Evolutionary conservation across 2,329 filamentous ascomycete genomes (phyloP).

Genomic region (Magnaporthiopsis incrustans): DNA sequence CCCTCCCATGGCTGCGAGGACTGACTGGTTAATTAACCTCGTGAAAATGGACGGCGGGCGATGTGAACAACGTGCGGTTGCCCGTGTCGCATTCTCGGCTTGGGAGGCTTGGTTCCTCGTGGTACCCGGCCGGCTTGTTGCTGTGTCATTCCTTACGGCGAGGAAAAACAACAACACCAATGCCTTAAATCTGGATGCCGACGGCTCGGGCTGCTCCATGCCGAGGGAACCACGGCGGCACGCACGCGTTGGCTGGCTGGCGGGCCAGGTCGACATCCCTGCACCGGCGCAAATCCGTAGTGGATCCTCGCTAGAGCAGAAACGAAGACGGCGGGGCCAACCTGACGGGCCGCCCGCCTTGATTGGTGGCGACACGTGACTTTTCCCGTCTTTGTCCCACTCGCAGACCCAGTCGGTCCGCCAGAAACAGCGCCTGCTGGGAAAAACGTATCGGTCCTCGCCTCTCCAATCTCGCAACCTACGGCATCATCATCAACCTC

Average conservation of each 20-base stretch:
- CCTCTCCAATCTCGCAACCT: background rate
- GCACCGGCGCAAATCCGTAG: background rate
- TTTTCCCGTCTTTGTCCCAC: background rate
- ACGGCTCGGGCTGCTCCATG: background rate
- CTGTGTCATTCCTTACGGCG: background rate
- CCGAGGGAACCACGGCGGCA: background rate
- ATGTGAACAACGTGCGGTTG: background rate
- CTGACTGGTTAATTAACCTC: background rate
- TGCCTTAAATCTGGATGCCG: background rate
- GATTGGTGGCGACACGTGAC: background rate
- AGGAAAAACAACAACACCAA: background rate
- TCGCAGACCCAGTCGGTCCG: background rate
- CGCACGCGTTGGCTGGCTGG: background rate
- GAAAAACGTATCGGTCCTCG: background rate
- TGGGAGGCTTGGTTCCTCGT: too few species aligned
- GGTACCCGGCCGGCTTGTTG: background rate
- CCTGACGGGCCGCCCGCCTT: background rate
- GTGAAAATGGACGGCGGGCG: background rate
- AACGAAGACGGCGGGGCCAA: background rate
- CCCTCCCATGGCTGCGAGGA: background rate
- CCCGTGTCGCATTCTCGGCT: background rate
- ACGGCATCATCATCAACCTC: background rate
- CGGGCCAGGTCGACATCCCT: background rate
- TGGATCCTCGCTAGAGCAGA: background rate
- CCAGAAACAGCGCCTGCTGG: background rate